Base-by-base conservation (phyloP, 768 basidiomycete genomes). In the Termitomyces sp. region DNA sequence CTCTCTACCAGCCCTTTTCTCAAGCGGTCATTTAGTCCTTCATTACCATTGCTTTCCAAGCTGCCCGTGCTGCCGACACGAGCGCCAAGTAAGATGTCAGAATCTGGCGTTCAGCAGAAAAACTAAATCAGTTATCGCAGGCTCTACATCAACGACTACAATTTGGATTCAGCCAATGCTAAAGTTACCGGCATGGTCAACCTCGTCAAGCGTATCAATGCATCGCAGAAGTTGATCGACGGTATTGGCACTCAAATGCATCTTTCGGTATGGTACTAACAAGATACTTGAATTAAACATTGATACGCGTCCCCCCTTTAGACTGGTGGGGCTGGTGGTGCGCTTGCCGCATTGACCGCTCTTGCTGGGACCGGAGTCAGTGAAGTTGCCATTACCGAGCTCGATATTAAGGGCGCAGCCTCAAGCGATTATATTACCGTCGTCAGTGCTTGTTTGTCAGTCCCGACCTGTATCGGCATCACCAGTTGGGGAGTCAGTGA, bases 201-300 rank as follows among this genome's bases (percentile, higher is more conserved):
- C 38, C 69, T 80, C 50, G 74, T 78, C 41, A 75, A 74, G 55
- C 66, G 70, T 36, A 63, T 77, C 64, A 79, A 77, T 66, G 61
- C 68, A 57, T 66, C 65, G 51, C 70, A 70, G 30, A 71, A 72
- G 58, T 66, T 77, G 47, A 79, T 82, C 63, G 80, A 82, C 61
- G 80, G 79, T 56, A 77, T 82, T 59, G 81, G 80, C 52, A 79
- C 81, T 5, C 81, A 82, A 61, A 75, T 73, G 68, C 81, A 82
- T 65, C 69, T 81, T n/a, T 62, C 54, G 54, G 68, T 70, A 60
- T 5, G 62, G 63, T 23, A 20, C n/a, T 12, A 1, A 18, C 18
- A 26, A 23, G 14, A 36, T 5, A 51, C 35, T 26, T 4, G 8
- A 18, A 50, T 16, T 16, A 28, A 28, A 13, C 3, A 7, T 30